A percentile compares a stretch with the other conserved stretches of the same genome.
Evolutionary conservation across 176 grass and related monocot species (phyloP).

Genomic region (Leersia perrieri): DNA sequence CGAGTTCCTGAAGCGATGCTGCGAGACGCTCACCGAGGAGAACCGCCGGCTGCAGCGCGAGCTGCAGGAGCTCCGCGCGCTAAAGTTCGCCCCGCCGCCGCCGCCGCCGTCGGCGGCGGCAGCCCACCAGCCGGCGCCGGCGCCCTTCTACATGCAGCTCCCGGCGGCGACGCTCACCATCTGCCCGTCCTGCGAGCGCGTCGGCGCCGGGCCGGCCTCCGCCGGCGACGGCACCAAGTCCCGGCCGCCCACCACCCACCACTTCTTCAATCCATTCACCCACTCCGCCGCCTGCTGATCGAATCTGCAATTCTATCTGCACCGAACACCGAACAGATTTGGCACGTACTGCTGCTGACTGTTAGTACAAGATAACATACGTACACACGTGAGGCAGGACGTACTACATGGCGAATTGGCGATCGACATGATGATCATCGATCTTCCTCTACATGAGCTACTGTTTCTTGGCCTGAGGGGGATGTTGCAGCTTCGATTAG

Average conservation of each 20-base stretch:
- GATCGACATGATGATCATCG: neutral
- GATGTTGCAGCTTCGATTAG: slow-evolving; percentile 17
- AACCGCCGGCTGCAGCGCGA: slow-evolving; percentile 84
- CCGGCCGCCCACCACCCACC: slow-evolving; percentile 39
- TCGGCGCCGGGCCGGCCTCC: slow-evolving; percentile 31
- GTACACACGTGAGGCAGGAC: neutral
- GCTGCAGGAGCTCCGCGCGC: slow-evolving; percentile 65
- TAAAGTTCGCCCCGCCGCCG: slow-evolving; percentile 50
- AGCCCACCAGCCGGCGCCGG: neutral
- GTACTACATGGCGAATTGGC: neutral
- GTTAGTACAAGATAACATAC: slow-evolving; percentile 11
- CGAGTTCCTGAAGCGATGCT: slow-evolving; percentile 86
- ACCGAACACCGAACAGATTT: slow-evolving; percentile 18
- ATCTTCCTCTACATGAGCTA: neutral
- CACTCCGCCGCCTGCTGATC: slow-evolving; percentile 78
- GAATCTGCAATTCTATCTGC: neutral
- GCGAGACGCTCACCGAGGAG: slow-evolving; percentile 86
- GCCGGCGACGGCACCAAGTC: slow-evolving; percentile 43
- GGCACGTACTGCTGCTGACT: neutral
- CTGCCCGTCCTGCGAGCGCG: slow-evolving; percentile 83
- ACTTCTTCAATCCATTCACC: slow-evolving; percentile 93
- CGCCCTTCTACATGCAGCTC: slow-evolving; percentile 75
- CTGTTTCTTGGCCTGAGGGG: slow-evolving; percentile 18
- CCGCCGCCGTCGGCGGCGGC: neutral
- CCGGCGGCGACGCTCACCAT: slow-evolving; percentile 64